Conservation (phyloP, 2,329 filamentous ascomycete genomes). For the Falciphora oryzae region DNA sequence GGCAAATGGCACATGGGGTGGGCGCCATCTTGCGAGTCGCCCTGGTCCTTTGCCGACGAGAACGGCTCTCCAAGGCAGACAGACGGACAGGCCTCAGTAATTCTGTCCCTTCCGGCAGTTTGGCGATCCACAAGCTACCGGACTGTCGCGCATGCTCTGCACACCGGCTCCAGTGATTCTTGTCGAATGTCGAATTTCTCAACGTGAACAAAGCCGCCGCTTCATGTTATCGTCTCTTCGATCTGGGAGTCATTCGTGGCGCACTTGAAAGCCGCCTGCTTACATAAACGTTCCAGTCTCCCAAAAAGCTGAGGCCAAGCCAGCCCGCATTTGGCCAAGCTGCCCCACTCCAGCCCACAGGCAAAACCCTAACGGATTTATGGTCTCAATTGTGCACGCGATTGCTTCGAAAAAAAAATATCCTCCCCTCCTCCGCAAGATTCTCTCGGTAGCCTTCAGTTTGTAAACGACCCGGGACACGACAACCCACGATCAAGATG, state of each 20-base stretch:
- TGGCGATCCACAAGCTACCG: neutral
- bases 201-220: neutral
- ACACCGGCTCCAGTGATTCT: neutral
- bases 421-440: slow-evolving; percentile 15
- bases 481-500: slow-evolving; percentile 51
- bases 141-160: neutral
- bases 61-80: neutral
- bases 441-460: slow-evolving; percentile 11
- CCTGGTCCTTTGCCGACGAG: too few relatives aligned
- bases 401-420: slow-evolving; percentile 16
- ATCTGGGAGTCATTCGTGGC: neutral
- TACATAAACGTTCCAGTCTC: neutral
- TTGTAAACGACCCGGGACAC: slow-evolving; percentile 33
- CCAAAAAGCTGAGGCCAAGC: too few relatives aligned
- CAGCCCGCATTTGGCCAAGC: neutral
- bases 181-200: neutral
- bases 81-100: neutral
- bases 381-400: slow-evolving; percentile 7
- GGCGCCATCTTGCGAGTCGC: slow-evolving; percentile 60
- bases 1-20: slow-evolving; percentile 68
- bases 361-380: slow-evolving; percentile 5
- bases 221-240: neutral
- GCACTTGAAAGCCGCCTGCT: neutral
- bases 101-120: neutral
- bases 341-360: neutral